Evolutionary conservation across 805 yeast genomes (phyloP).

Genomic region (Allodekkera sacchari): DNA sequence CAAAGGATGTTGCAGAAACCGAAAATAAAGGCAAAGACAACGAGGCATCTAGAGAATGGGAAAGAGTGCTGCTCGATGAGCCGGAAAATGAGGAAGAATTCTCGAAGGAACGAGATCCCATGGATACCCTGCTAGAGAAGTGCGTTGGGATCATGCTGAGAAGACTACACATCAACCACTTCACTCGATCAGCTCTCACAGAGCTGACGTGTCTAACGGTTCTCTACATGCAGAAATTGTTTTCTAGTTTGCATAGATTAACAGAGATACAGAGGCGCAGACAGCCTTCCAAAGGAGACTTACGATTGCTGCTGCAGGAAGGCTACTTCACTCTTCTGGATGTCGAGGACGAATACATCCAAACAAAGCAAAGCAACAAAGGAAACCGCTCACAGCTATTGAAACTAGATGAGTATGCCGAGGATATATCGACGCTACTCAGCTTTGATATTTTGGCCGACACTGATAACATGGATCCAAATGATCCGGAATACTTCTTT

Average conservation of each 20-base stretch:
- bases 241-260: conserved; percentile 36
- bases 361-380: conserved; percentile 16
- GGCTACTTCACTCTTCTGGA: conserved; percentile 33
- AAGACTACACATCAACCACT: conserved; percentile 20
- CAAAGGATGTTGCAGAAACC: too few relatives aligned
- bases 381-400: conserved; percentile 3
- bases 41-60: too few relatives aligned
- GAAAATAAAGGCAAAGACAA: too few relatives aligned
- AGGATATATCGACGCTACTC: conserved; percentile 6
- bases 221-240: conserved; percentile 30
- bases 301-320: conserved; percentile 34
- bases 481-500: conserved; percentile 45
- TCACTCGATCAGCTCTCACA: conserved; percentile 28
- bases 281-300: conserved; percentile 44
- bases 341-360: conserved; percentile 28
- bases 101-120: conserved; percentile 14
- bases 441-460: too few relatives aligned
- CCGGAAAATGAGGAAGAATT: not conserved
- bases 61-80: too few relatives aligned
- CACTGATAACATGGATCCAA: conserved; percentile 14
- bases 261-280: conserved; percentile 55
- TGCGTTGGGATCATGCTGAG: conserved; percentile 31
- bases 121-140: conserved; percentile 24
- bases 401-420: conserved; percentile 8
- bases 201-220: conserved; percentile 28